phyloP scores from a whole-genome alignment of 768 basidiomycete species.

The Neoboletus subvelutipes region DNA sequence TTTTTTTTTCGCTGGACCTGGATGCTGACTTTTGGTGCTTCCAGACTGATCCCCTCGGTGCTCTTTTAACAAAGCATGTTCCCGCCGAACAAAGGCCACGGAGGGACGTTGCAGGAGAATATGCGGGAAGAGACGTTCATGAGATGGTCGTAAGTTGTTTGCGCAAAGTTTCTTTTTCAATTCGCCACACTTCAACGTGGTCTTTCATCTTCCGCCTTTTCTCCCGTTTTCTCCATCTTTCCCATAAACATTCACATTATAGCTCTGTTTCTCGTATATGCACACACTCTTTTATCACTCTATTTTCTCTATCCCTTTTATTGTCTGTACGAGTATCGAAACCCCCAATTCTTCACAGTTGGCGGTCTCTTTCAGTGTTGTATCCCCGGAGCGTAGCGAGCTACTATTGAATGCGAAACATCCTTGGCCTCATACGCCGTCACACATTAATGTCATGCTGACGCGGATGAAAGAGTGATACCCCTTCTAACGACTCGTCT shows the following conservation, averaged over 20 bases:
- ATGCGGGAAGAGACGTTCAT: slow-evolving; percentile 70
- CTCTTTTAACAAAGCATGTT: slow-evolving; percentile 81
- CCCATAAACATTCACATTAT: slow-evolving; percentile 15
- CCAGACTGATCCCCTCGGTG: slow-evolving; percentile 82
- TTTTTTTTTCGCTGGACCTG: not conserved
- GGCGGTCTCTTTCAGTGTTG: slow-evolving; percentile 20
- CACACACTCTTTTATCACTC: slow-evolving; percentile 18
- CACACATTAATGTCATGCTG: not conserved
- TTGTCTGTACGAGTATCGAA: slow-evolving; percentile 27
- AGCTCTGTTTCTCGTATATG: slow-evolving; percentile 23
- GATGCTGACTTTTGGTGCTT: slow-evolving; percentile 2
- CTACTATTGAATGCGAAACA: slow-evolving; percentile 19
- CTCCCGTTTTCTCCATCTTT: slow-evolving; percentile 4
- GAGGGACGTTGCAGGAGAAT: slow-evolving; percentile 74
- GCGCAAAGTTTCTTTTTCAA: slow-evolving; percentile 15
- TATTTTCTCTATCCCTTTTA: slow-evolving; percentile 16
- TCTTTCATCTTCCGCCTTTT: slow-evolving; percentile 11
- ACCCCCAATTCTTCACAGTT: slow-evolving; percentile 3
- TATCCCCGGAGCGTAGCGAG: slow-evolving; percentile 22
- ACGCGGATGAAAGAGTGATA: not conserved
- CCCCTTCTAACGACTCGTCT: slow-evolving; percentile 13
- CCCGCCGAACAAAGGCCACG: slow-evolving; percentile 71
- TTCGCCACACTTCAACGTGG: slow-evolving; percentile 1
- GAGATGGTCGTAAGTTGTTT: slow-evolving; percentile 69
- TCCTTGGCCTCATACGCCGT: not conserved